Evolutionary conservation across 352 stramenopile genomes (phyloP), one percentile per base, ranked within the genome.

Genomic region (Globisporangium alternatum): DNA sequence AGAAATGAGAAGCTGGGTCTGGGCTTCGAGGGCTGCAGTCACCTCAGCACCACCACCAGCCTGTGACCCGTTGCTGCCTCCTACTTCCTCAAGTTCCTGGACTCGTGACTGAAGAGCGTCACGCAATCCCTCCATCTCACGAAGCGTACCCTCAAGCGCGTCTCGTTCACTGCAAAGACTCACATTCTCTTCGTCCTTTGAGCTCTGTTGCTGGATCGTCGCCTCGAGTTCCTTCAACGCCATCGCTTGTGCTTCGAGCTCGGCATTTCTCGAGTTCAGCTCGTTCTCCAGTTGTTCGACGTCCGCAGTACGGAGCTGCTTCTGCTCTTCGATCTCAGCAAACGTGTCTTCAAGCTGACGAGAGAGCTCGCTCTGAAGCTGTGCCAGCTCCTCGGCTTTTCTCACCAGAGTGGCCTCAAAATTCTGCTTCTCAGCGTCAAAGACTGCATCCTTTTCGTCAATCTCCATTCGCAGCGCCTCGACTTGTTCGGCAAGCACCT

Each of bases 341-440:
- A 72, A 75, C 0, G 75, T 65, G 9, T 67, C 58, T 49, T 77
- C 68, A 3, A 83, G 64, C 30, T 79, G 70, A 19, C 44, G 53
- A 12, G 64, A 59, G 2, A 75, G 60, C 41, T 77, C 68, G 3
- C 72, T 66, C 21, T 53, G 56, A 9, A 67, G 33, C n/a, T 67
- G 52, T 12, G 37, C 59, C 31, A 61, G 55, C 48, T 60, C 28
- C 39, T 56, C 65, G n/a, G 30, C 54, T 33, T 66, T 51, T 21
- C 47, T 59, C 22, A 72, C 52, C 5, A 84, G 28, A 21, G 69
- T 56, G 30, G 56, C 53, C 65, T 73, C 62, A 22, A 80, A 58
- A 5, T 67, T 45, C 6, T 57, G 47, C 37, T 77, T 81, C 52
- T 78, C 66, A 5, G 30, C 45, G 7, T 60, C 33, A 45, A 71